Percentiles rank a stretch among this genome's conserved stretches.
phyloP scores from a whole-genome alignment of 129 eudicot genomes.

The Ambrosia artemisiifolia region DNA sequence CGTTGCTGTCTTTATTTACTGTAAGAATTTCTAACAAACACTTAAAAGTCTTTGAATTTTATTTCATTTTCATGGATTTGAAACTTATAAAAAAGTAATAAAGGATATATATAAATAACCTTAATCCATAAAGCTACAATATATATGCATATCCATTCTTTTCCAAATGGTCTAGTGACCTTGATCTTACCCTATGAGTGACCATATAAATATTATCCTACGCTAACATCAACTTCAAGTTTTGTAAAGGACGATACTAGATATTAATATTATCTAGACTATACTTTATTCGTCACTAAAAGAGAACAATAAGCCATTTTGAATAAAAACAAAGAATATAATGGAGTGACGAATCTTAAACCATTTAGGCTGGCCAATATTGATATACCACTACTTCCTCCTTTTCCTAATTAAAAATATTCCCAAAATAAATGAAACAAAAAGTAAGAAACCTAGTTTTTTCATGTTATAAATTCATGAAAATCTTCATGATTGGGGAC shows the following conservation, averaged over 20 bases:
- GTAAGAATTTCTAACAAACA: no score
- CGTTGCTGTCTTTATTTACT: no score
- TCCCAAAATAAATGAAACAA: not conserved
- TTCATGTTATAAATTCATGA: conserved; percentile 6
- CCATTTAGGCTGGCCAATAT: not conserved
- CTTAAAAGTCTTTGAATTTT: no score
- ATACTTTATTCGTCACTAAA: not conserved
- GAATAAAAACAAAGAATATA: no score
- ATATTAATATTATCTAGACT: no score
- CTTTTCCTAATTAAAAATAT: not conserved
- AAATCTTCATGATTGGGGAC: not conserved
- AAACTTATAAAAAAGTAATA: no score
- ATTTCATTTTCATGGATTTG: no score
- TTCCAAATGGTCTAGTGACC: not conserved
- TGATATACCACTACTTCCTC: not conserved
- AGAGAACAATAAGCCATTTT: no score
- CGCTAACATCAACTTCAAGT: not conserved
- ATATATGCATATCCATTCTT: no score
- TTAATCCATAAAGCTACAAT: not conserved
- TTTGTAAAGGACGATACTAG: no score
- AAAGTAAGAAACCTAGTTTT: not conserved
- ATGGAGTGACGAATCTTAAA: not conserved
- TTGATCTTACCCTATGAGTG: no score
- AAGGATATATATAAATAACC: not conserved
- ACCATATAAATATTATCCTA: not conserved